Percentiles rank a stretch among this genome's conserved stretches.
Evolutionary conservation across 2,329 filamentous ascomycete genomes (phyloP).

Genomic region (Metarhizium brunneum): DNA sequence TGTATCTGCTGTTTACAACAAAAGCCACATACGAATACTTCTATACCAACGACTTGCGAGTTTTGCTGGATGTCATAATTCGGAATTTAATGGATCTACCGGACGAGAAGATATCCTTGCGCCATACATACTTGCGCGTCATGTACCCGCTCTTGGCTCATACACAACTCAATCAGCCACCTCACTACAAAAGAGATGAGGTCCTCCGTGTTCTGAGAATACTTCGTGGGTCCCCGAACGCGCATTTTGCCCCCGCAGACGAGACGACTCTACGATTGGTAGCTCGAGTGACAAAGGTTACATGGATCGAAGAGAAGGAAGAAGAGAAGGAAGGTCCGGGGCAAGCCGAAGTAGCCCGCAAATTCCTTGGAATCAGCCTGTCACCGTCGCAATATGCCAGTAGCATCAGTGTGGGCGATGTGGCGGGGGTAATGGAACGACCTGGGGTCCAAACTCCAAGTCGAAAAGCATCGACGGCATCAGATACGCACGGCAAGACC

Average conservation of each 20-base stretch:
- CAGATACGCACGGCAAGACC: conserved; percentile 7
- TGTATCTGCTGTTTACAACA: conserved; percentile 93
- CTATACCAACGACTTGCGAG: conserved; percentile 92
- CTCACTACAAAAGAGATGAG: conserved; percentile 87
- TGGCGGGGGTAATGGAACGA: conserved; percentile 72
- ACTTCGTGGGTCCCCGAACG: conserved; percentile 53
- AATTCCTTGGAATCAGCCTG: conserved; percentile 63
- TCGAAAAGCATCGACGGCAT: conserved; percentile 33
- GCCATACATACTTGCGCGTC: conserved; percentile 92
- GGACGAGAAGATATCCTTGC: conserved; percentile 64
- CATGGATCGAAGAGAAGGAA: conserved; percentile 50
- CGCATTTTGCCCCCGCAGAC: conserved; percentile 72
- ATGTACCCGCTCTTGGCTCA: conserved; percentile 84
- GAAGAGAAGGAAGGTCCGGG: conserved; percentile 23
- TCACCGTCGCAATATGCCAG: conserved; percentile 58
- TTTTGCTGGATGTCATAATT: conserved; percentile 90
- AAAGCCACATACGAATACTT: conserved; percentile 93
- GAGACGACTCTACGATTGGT: conserved; percentile 72
- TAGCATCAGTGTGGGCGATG: conserved; percentile 64
- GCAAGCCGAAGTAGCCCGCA: conserved; percentile 42
- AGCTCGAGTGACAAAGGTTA: conserved; percentile 62
- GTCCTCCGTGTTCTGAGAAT: conserved; percentile 67
- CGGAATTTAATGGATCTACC: conserved; percentile 94
- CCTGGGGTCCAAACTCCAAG: conserved; percentile 76
- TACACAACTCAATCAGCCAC: conserved; percentile 78